Evolutionary conservation across 169 alveolate species (phyloP).

Genomic region (Plasmodium blacklocki): DNA sequence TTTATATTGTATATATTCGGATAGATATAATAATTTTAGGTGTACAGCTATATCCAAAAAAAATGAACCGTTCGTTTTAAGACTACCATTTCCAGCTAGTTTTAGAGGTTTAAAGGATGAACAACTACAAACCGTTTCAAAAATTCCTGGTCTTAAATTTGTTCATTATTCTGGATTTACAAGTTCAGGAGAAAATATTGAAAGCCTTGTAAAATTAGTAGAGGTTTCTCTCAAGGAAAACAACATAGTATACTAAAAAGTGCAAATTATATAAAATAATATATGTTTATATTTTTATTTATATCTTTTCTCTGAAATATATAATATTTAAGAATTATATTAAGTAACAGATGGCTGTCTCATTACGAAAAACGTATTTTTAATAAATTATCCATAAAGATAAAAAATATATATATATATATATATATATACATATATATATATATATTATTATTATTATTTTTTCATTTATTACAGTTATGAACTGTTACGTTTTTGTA

Average conservation of each 20-base stretch:
- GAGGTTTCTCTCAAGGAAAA: slow-evolving; percentile 71
- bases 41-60: slow-evolving; percentile 77
- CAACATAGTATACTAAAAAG: slow-evolving; percentile 19
- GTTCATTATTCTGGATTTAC: slow-evolving; percentile 87
- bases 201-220: slow-evolving; percentile 37
- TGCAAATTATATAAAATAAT: neutral
- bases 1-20: slow-evolving; percentile 73
- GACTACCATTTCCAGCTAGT: slow-evolving; percentile 85
- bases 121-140: slow-evolving; percentile 81
- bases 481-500: too few species aligned
- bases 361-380: too few species aligned
- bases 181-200: slow-evolving; percentile 84
- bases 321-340: neutral
- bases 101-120: slow-evolving; percentile 82
- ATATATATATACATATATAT: too few species aligned
- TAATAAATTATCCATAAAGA: too few species aligned
- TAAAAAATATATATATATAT: too few species aligned
- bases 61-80: slow-evolving; percentile 77
- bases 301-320: neutral
- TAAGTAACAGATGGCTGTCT: too few species aligned
- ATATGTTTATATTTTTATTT: neutral
- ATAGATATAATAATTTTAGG: slow-evolving; percentile 75
- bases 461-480: too few species aligned
- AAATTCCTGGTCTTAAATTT: slow-evolving; percentile 81
- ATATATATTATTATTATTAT: too few species aligned